Conservation (phyloP, 441 rosid species). For the Eruca vesicaria region DNA sequence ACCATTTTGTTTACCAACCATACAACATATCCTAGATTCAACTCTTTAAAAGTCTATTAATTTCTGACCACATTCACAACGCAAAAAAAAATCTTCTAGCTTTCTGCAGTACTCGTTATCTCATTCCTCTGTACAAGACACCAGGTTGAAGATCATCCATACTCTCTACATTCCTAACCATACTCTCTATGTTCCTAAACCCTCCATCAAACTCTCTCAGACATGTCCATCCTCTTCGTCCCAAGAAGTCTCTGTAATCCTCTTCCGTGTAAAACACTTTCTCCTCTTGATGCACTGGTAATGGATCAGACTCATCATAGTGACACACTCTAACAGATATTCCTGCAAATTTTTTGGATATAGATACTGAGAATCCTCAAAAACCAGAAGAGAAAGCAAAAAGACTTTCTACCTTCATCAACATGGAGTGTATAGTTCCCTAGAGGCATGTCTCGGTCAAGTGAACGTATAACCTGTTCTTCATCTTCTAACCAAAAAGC, state of each 20-base stretch:
- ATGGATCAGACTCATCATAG: slow-evolving; percentile 66
- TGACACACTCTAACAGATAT: slow-evolving; percentile 66
- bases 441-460: slow-evolving; percentile 88
- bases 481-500: slow-evolving; percentile 90
- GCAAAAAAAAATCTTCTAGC: background rate
- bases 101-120: slow-evolving; percentile 13
- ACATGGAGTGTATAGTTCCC: slow-evolving; percentile 77
- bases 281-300: slow-evolving; percentile 75
- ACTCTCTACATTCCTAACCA: slow-evolving; percentile 67
- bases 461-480: slow-evolving; percentile 52
- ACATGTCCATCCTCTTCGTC: slow-evolving; percentile 61
- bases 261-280: slow-evolving; percentile 77
- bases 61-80: background rate
- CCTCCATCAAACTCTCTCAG: slow-evolving; percentile 64
- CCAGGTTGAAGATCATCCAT: slow-evolving; percentile 86
- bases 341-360: slow-evolving; percentile 42
- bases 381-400: background rate
- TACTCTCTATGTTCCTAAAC: slow-evolving; percentile 58
- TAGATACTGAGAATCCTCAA: background rate
- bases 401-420: slow-evolving; percentile 65
- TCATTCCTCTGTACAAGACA: slow-evolving; percentile 62
- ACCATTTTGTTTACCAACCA: background rate
- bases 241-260: slow-evolving; percentile 66
- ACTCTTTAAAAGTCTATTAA: background rate
- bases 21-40: background rate